Percentiles rank a stretch among this genome's conserved stretches.
Conservation (phyloP, 768 basidiomycete species). For the Lentinula sp. region DNA sequence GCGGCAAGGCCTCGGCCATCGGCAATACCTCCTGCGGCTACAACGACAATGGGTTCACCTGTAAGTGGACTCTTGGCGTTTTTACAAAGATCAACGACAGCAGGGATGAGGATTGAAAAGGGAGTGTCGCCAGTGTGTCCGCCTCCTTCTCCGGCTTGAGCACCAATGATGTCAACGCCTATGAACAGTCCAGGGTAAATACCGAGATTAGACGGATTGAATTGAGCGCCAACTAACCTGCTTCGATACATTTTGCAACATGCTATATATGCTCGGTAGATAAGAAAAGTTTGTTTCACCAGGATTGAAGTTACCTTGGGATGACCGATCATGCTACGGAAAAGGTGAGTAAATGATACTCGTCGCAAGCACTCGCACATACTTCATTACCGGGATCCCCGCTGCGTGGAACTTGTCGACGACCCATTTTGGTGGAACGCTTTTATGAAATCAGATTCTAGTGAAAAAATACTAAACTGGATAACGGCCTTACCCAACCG, state of each 20-base stretch:
- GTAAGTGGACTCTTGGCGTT: conserved; percentile 68
- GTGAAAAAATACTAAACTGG: background rate
- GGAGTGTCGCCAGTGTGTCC: conserved; percentile 84
- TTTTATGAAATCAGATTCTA: conserved; percentile 15
- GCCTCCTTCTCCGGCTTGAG: conserved; percentile 83
- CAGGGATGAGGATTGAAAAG: conserved; percentile 77
- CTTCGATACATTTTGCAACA: conserved; percentile 67
- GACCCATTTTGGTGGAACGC: conserved; percentile 77
- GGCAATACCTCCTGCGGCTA: conserved; percentile 82
- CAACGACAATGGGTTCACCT: conserved; percentile 67
- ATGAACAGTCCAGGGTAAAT: conserved; percentile 1
- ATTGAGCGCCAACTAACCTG: conserved; percentile 30
- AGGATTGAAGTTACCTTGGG: conserved; percentile 50
- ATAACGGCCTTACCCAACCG: conserved; percentile 28
- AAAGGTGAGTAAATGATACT: conserved; percentile 6
- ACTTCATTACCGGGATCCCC: conserved; percentile 85
- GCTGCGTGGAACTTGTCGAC: conserved; percentile 79
- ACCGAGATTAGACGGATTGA: background rate
- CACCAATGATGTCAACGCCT: conserved; percentile 90
- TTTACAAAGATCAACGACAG: conserved; percentile 75
- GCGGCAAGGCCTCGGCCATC: conserved; percentile 80
- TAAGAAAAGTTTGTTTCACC: conserved; percentile 4
- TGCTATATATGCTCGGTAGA: conserved; percentile 35
- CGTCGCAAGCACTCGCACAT: conserved; percentile 16
- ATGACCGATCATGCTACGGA: conserved; percentile 70